Evolutionary conservation across 768 basidiomycete genomes (phyloP).

Genomic region (Daedaleopsis sinensis): DNA sequence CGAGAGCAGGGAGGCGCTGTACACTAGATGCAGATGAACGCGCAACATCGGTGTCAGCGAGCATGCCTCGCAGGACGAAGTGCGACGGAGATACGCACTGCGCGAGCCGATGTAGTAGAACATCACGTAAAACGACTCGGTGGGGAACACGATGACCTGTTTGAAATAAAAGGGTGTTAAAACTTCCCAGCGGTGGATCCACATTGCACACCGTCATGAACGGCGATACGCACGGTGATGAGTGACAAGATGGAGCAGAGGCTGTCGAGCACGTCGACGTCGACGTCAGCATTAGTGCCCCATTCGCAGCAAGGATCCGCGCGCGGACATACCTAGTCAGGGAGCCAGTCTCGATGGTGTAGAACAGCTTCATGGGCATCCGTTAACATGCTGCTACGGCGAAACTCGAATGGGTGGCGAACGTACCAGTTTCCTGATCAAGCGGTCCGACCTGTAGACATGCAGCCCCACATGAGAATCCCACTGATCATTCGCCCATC

Average conservation of each 20-base stretch:
- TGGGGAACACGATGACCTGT: slow-evolving; percentile 11
- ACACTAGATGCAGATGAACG: slow-evolving; percentile 5
- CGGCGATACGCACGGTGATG: slow-evolving; percentile 1
- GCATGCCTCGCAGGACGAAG: neutral
- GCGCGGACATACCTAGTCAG: slow-evolving; percentile 3
- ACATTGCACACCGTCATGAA: too few species aligned
- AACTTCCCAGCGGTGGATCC: too few species aligned
- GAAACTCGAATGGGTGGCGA: neutral
- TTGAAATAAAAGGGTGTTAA: neutral
- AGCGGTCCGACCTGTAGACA: slow-evolving; percentile 4
- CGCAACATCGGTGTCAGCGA: neutral
- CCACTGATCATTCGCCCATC: neutral
- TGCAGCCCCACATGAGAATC: neutral
- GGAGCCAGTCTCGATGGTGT: slow-evolving; percentile 15
- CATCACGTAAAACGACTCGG: slow-evolving; percentile 14
- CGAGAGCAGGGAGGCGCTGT: slow-evolving; percentile 14
- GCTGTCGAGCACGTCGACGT: neutral
- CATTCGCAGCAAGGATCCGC: neutral
- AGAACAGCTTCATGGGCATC: slow-evolving; percentile 1
- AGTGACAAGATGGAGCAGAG: slow-evolving; percentile 10
- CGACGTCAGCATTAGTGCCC: neutral
- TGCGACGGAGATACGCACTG: neutral
- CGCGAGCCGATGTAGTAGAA: slow-evolving; percentile 20
- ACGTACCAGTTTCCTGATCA: slow-evolving; percentile 19
- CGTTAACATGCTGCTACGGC: too few species aligned